These are phyloP conservation scores for Colletotrichum higginsianum DNA, from an alignment of 2,329 filamentous ascomycete species.

Conservation along the genomic window DNA sequence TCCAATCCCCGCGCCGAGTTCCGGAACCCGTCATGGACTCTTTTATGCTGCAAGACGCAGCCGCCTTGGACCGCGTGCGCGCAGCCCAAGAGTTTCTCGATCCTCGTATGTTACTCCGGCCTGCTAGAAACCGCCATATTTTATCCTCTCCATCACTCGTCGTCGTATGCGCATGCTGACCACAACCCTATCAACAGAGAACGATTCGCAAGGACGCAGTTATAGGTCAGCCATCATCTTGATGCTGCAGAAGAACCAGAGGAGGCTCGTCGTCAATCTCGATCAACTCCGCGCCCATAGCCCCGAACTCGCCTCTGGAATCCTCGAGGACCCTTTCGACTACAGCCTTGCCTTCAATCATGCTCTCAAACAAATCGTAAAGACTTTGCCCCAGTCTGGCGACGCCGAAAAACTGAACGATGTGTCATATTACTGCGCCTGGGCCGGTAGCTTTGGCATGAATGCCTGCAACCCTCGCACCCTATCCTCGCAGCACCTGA, in stretches of 20 bases:
- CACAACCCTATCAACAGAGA: conserved; percentile 48
- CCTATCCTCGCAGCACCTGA: conserved; percentile 88
- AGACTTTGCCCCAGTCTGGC: conserved; percentile 82
- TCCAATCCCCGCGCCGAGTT: neutral
- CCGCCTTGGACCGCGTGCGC: conserved; percentile 85
- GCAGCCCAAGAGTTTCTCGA: conserved; percentile 94
- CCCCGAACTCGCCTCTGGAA: conserved; percentile 81
- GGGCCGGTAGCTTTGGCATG: conserved; percentile 94
- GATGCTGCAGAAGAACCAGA: conserved; percentile 79
- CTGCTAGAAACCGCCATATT: conserved; percentile 15
- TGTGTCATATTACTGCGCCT: conserved; percentile 95
- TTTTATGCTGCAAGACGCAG: conserved; percentile 86
- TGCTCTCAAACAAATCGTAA: conserved; percentile 90
- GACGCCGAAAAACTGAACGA: conserved; percentile 84
- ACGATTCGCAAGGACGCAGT: conserved; percentile 73
- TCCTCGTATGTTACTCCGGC: conserved; percentile 78
- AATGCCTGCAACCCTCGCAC: conserved; percentile 96
- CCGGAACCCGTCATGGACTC: conserved; percentile 72
- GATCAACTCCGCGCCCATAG: conserved; percentile 94
- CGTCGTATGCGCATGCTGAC: conserved; percentile 44
- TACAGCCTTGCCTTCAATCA: conserved; percentile 90
- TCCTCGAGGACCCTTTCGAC: conserved; percentile 90
- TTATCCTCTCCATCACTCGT: neutral
- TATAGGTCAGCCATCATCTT: conserved; percentile 91
- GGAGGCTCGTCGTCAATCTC: conserved; percentile 80